Evolutionary conservation across 106 monocot species (phyloP), one percentile per base, ranked within the genome.

Genomic region (Acanthochlamys bracteata): DNA sequence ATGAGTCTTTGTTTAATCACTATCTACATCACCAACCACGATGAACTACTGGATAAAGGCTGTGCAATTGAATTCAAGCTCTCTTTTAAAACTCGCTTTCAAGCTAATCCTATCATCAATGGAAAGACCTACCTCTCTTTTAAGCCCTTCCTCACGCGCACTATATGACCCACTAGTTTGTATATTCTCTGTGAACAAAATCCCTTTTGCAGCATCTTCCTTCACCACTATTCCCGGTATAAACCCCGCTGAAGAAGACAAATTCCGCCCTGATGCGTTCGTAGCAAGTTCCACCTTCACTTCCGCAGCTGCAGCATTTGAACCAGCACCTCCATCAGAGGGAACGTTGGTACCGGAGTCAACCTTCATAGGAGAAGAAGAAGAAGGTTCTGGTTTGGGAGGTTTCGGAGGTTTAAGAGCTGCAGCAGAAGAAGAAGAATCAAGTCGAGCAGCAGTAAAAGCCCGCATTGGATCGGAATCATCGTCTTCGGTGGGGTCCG

Each of bases 141-240:
- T 96, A 26, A 91, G 77, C 20, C 84, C 92, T 82, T 99, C 98
- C 67, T 99, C 98, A 27, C 98, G 69, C 25, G 98, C 88, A 65
- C 88, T 83, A 45, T 99, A 99, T 60, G 98, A 88, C 21, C 98
- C 98, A 39, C 92, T 92, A 0, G 92, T 82, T 75, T 99, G 98
- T 53, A 99, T 81, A 69, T 92, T 99, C 46, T 99, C 98, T 4
- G 98, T 99, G 58, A 99, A 99, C 17, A 49, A 49, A 41, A 99
- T 83, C 54, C 92, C 92, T 71, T 92, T 99, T 57, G 69, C 86
- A 0, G 75, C 60, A 14, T 95, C 94, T 66, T 95, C 94, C 73
- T 95, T 95, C 68, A 84, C 86, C 27, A 78, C 73, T 13, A 83
- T 75, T 10, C 88, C 88, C 0, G 90, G 67, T 42, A 33, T 33